These are phyloP conservation scores for Funneliformis mosseae DNA, from an alignment of 192 early-diverging fungal genomes.

Conservation along the genomic window DNA sequence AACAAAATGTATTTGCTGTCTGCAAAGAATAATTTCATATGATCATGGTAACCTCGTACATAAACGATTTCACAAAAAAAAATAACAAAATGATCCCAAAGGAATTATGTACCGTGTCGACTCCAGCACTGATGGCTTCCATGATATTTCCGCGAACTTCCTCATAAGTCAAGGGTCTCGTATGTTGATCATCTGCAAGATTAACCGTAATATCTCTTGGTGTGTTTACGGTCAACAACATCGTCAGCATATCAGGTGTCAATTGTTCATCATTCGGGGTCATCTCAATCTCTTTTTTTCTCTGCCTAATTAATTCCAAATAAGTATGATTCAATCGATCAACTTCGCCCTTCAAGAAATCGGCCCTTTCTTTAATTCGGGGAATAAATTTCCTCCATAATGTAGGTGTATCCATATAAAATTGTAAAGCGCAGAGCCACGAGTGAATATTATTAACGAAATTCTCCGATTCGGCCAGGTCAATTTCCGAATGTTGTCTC, in stretches of 20 bases:
- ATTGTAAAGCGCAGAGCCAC: slow-evolving; percentile 8
- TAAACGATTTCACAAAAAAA: not conserved
- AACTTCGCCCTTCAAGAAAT: not conserved
- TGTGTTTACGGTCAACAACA: slow-evolving; percentile 29
- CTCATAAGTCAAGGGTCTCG: slow-evolving; percentile 17
- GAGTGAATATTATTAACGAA: slow-evolving; percentile 9
- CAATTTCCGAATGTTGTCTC: not conserved
- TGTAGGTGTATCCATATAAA: slow-evolving; percentile 8
- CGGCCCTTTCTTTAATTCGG: not conserved
- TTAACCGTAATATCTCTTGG: slow-evolving; percentile 7
- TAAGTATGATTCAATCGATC: not conserved
- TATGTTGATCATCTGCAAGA: not conserved
- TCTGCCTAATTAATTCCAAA: not conserved
- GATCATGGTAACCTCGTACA: not conserved
- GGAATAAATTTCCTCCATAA: slow-evolving; percentile 10
- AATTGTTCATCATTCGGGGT: not conserved
- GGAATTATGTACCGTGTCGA: slow-evolving; percentile 13
- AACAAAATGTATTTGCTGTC: slow-evolving; percentile 27
- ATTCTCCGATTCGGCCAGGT: not conserved
- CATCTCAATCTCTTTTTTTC: slow-evolving; percentile 24
- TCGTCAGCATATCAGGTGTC: slow-evolving; percentile 9
- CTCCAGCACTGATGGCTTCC: slow-evolving; percentile 17
- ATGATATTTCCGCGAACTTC: slow-evolving; percentile 15
- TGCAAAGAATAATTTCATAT: not conserved
- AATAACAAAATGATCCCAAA: not conserved